Conservation (phyloP, 148 eudicot species). For the Vaccinium macrocarpon region DNA sequence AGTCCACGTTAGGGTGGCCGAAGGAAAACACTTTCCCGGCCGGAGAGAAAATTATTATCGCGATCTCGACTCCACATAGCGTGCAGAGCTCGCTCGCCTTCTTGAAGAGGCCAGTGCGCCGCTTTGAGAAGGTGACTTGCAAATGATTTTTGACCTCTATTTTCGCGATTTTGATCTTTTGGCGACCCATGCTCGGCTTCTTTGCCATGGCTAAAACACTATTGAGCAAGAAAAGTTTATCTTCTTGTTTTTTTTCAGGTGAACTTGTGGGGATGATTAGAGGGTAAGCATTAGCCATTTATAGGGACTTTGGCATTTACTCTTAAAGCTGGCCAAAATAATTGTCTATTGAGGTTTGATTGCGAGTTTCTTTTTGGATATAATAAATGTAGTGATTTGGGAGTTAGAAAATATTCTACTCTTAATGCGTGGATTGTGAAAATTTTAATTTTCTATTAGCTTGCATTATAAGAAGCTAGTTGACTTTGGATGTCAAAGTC, state of each 20-base stretch:
- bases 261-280: neutral
- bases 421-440: conserved; percentile 35
- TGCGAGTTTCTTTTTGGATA: conserved; percentile 8
- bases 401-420: conserved; percentile 38
- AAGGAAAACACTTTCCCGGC: conserved; percentile 52
- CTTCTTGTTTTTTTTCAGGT: neutral
- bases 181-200: conserved; percentile 51
- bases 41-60: conserved; percentile 48
- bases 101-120: conserved; percentile 60
- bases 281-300: conserved; percentile 11
- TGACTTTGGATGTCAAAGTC: conserved; percentile 13
- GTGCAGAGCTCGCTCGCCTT: conserved; percentile 59
- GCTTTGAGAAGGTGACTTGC: conserved; percentile 61
- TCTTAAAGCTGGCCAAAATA: conserved; percentile 11
- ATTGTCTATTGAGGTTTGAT: conserved; percentile 4
- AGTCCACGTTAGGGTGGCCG: conserved; percentile 46
- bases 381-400: conserved; percentile 36
- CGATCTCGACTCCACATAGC: conserved; percentile 48
- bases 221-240: neutral
- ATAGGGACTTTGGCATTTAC: conserved; percentile 19
- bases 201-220: conserved; percentile 36
- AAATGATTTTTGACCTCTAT: conserved; percentile 53
- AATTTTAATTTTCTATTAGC: conserved; percentile 28
- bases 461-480: conserved; percentile 5
- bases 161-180: conserved; percentile 57